These are phyloP conservation scores for Colletotrichum cordylinicola DNA, from an alignment of 2,329 filamentous ascomycete genomes.

Conservation along the genomic window DNA sequence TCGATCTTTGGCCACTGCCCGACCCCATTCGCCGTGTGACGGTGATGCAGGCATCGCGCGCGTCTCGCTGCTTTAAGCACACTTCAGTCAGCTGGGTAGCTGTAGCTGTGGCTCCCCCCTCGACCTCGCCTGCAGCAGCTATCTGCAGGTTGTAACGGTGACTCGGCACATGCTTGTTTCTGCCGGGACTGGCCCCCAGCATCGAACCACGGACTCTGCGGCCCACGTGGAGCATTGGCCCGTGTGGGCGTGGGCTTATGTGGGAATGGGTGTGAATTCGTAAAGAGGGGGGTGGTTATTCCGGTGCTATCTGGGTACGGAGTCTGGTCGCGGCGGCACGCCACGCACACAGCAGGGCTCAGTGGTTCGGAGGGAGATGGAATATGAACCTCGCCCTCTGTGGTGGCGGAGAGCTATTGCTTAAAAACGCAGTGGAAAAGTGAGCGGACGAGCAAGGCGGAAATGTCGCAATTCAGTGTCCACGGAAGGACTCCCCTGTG, in stretches of 20 bases:
- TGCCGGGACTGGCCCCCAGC: conserved; percentile 19
- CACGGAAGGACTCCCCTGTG: conserved; percentile 3
- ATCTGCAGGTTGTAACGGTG: conserved; percentile 17
- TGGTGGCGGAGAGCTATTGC: background rate
- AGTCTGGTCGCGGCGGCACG: background rate
- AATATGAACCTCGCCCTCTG: background rate
- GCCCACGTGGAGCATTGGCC: conserved; percentile 20
- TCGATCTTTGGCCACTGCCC: background rate
- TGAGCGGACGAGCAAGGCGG: background rate
- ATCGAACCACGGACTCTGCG: conserved; percentile 13
- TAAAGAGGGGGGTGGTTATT: background rate
- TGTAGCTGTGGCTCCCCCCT: background rate
- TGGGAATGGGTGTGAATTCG: background rate
- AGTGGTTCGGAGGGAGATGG: background rate
- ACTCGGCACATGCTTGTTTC: conserved; percentile 24
- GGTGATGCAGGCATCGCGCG: background rate
- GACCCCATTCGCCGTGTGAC: conserved; percentile 7
- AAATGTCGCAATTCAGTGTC: conserved; percentile 12
- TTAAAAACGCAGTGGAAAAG: background rate
- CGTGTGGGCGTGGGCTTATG: conserved; percentile 14
- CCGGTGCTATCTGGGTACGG: background rate
- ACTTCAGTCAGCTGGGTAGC: background rate
- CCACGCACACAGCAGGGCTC: background rate
- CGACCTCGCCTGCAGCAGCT: conserved; percentile 4
- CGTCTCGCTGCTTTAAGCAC: conserved; percentile 14